A percentile compares a stretch with the other conserved stretches of the same genome.
These are phyloP conservation scores for Phytophthora niederhauseri DNA, from an alignment of 352 stramenopile species.

Conservation along the genomic window DNA sequence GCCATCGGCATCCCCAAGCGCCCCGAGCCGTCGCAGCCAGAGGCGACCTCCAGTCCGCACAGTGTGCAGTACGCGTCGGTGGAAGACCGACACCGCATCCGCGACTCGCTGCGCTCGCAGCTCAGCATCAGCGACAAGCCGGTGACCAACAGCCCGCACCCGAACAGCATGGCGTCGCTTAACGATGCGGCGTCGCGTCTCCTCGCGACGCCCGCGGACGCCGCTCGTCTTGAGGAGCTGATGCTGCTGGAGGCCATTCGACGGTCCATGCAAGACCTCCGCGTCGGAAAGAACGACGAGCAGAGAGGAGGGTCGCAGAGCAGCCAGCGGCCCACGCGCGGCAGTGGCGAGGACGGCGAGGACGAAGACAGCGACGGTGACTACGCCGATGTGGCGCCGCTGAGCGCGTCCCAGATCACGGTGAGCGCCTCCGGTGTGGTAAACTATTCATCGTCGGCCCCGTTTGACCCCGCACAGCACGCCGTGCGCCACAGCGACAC, in stretches of 20 bases:
- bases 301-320: slow-evolving; percentile 29
- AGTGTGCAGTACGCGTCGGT: slow-evolving; percentile 68
- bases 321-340: slow-evolving; percentile 25
- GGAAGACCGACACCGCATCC: slow-evolving; percentile 72
- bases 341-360: slow-evolving; percentile 24
- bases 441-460: slow-evolving; percentile 27
- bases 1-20: slow-evolving; percentile 42
- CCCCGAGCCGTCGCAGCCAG: slow-evolving; percentile 15
- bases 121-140: slow-evolving; percentile 63
- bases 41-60: slow-evolving; percentile 13
- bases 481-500: slow-evolving; percentile 22
- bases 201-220: slow-evolving; percentile 55
- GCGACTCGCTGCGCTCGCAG: slow-evolving; percentile 75
- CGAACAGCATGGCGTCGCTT: slow-evolving; percentile 47
- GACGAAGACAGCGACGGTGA: slow-evolving; percentile 31
- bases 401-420: slow-evolving; percentile 39
- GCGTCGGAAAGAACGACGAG: slow-evolving; percentile 45
- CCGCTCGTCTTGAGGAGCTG: slow-evolving; percentile 71
- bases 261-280: slow-evolving; percentile 74
- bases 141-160: slow-evolving; percentile 57
- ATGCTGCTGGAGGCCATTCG: slow-evolving; percentile 87
- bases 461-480: slow-evolving; percentile 15
- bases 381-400: slow-evolving; percentile 37
- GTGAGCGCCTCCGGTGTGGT: slow-evolving; percentile 30
- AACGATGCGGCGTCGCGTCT: slow-evolving; percentile 43